Conservation (phyloP, 169 alveolate species). For the Besnoitia besnoiti region DNA sequence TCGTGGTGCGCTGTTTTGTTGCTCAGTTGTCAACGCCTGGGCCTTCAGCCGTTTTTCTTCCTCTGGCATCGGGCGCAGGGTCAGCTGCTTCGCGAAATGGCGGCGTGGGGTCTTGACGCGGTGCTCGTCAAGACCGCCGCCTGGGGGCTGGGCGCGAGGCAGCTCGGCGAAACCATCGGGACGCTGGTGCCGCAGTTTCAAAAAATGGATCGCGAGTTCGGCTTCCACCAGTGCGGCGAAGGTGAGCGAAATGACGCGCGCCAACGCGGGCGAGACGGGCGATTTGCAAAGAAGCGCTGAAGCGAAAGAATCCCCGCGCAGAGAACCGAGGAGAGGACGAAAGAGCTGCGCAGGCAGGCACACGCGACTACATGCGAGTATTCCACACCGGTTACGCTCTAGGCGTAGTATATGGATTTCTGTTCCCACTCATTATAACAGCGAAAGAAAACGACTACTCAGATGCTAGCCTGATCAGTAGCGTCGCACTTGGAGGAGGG, state of each 20-base stretch:
- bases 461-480: no score
- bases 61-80: constrained; percentile 61
- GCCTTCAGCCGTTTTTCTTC: constrained; percentile 48
- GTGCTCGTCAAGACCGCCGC: constrained; percentile 71
- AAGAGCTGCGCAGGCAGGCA: no score
- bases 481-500: no score
- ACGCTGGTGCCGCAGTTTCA: constrained; percentile 62
- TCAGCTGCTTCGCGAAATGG: constrained; percentile 63
- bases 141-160: constrained; percentile 89
- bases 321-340: no score
- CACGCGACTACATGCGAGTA: no score
- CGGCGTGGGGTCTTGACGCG: constrained; percentile 62
- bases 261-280: no score
- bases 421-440: no score
- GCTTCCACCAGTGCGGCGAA: constrained; percentile 98
- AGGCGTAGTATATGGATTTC: no score
- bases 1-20: not conserved
- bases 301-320: no score
- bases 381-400: no score
- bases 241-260: constrained; percentile 70
- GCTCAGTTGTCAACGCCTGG: constrained; percentile 45
- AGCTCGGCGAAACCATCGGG: constrained; percentile 89
- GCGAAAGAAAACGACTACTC: no score
- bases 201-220: constrained; percentile 80
- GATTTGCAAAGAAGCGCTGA: no score